Conservation (phyloP, 352 stramenopile species). For the Globisporangium viniferum region DNA sequence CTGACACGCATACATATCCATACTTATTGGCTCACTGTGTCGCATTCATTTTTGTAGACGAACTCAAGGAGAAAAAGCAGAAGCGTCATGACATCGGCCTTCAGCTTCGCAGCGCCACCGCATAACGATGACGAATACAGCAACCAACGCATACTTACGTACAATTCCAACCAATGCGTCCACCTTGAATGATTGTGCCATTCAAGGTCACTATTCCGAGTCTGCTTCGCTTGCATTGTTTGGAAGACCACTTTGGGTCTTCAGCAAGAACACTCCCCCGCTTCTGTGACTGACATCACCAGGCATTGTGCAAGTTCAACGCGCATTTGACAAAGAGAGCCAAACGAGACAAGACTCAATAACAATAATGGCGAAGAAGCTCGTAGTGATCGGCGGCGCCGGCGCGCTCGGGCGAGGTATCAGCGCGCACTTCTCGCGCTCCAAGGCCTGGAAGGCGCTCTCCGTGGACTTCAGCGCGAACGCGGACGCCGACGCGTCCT, state of each 20-base stretch:
- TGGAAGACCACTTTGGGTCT: conserved; percentile 1
- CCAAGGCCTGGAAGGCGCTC: conserved; percentile 56
- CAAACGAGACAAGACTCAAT: not conserved
- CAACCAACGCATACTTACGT: not conserved
- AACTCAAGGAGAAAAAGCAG: conserved; percentile 65
- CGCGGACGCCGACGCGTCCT: conserved; percentile 39
- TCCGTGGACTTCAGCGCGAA: conserved; percentile 72
- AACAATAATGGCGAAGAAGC: conserved; percentile 39
- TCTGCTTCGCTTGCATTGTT: not conserved
- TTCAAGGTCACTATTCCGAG: not conserved
- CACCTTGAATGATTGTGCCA: no score
- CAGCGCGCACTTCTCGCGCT: conserved; percentile 51
- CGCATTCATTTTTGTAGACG: conserved; percentile 26
- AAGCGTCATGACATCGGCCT: conserved; percentile 54
- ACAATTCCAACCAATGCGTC: no score
- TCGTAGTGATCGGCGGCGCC: conserved; percentile 74
- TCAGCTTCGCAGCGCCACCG: conserved; percentile 29
- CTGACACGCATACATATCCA: not conserved
- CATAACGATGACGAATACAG: not conserved
- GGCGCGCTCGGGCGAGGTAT: conserved; percentile 74
- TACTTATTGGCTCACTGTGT: not conserved
- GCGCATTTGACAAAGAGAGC: not conserved
- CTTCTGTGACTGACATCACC: not conserved
- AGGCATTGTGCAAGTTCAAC: conserved; percentile 1
- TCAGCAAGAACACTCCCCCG: not conserved